Base-by-base conservation (phyloP, 2,329 filamentous ascomycete genomes). In the Scedosporium minutisporum region DNA sequence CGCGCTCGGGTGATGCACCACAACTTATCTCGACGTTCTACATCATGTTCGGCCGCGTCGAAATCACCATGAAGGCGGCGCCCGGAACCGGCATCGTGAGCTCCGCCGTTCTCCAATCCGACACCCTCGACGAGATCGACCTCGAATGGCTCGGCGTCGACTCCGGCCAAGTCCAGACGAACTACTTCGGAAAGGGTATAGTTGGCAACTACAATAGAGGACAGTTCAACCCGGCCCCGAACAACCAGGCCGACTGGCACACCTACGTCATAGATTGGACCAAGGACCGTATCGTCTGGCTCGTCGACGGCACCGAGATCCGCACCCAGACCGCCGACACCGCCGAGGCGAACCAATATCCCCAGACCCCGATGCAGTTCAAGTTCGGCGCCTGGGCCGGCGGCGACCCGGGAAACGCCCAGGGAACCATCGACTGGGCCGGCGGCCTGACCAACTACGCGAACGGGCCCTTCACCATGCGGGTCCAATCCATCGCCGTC, bases 31-130 rank as follows among this genome's bases (percentile, higher is more conserved):
- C 92, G 65, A 85, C 95, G 70, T 97, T 96, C 84, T 97, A 97
- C 81, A 96, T 99, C 78, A 97, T 99, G 95, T 99, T 97, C 73
- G 95, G 95, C 67, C 89, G 88, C 66, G 90, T 97, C 71, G 89
- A 96, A 67, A 85, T 93, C 67, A 87, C 85, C 38, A 82, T 97
- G 79, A 93, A 93, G 76, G 87, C 91, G 27, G 92, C 95, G 9
- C 88, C 92, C 0, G 95, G 95, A 6, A 87, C 85, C 9, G 95
- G 95, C 64, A 97, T 99, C 69, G 93, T 99, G 67, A 96, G 91
- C 74, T 95, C 91, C 57, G 83, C 95, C 12, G 91, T 99, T 7
- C 79, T 99, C 66, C 88, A 96, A 76, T 97, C 93, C 14, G 93
- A 97, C 73, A 84, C 85, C 69, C 83, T 97, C 55, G 95, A 99